A percentile compares a stretch with the other conserved stretches of the same genome.
These are phyloP conservation scores for Vitis rupestris DNA, from an alignment of 164 flowering plant genomes.

Conservation along the genomic window DNA sequence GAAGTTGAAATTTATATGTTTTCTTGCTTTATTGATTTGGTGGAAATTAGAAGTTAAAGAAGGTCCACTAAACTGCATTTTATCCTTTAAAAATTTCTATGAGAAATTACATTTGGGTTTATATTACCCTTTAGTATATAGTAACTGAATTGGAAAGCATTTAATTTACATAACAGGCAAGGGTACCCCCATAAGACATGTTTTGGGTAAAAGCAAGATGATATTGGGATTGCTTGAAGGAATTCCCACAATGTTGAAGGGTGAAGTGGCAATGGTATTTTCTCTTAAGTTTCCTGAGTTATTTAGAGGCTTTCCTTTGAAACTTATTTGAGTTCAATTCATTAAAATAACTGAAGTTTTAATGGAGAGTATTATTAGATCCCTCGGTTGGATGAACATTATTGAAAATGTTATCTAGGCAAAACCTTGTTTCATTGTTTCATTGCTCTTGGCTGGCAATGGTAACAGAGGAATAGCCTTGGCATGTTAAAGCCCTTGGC, in stretches of 20 bases:
- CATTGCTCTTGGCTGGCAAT: not conserved
- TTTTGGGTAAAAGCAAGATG: constrained; percentile 92
- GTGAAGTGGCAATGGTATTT: constrained; percentile 92
- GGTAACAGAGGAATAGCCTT: too few species aligned
- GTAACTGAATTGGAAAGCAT: not conserved
- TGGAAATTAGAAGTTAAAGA: not conserved
- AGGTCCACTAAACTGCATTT: not conserved
- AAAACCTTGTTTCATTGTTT: not conserved
- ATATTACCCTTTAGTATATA: too few species aligned
- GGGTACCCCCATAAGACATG: constrained; percentile 63
- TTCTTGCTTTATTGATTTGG: not conserved
- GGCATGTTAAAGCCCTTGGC: too few species aligned
- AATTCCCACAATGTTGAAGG: constrained; percentile 87
- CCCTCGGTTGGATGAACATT: not conserved
- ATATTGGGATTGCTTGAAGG: constrained; percentile 87
- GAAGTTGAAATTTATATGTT: not conserved
- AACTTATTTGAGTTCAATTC: not conserved
- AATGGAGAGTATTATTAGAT: not conserved
- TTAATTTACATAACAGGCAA: constrained; percentile 50
- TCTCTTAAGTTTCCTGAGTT: not conserved
- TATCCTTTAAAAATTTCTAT: not conserved
- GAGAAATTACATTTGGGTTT: not conserved
- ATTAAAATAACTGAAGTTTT: not conserved
- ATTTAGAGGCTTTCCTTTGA: too few species aligned
- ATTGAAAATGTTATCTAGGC: not conserved